Percentiles rank a stretch among this genome's conserved stretches.
Conservation (phyloP, 1,139 yeast genomes). For the Kodamaea derodonti region DNA sequence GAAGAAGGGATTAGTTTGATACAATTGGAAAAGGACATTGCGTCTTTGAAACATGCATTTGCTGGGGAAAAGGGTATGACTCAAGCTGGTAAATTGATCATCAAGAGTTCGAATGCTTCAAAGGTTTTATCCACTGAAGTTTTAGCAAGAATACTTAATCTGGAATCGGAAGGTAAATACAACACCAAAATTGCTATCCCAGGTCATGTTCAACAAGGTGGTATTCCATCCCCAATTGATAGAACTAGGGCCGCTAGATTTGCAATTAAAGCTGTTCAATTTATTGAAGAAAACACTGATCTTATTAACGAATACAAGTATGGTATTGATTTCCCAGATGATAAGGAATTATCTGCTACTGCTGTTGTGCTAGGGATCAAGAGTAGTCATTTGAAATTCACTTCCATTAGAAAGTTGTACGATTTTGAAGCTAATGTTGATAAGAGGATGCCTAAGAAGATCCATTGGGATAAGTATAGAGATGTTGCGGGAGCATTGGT, state of each 20-base stretch:
- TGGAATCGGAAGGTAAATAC: slow-evolving; percentile 61
- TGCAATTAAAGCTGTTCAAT: slow-evolving; percentile 66
- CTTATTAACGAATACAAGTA: slow-evolving; percentile 21
- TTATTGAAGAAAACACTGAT: slow-evolving; percentile 49
- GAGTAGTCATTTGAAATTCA: slow-evolving; percentile 71
- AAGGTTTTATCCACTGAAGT: slow-evolving; percentile 63
- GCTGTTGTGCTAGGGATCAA: slow-evolving; percentile 87
- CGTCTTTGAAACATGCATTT: slow-evolving; percentile 64
- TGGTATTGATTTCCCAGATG: slow-evolving; percentile 31
- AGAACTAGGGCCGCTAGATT: slow-evolving; percentile 68
- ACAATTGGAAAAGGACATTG: slow-evolving; percentile 74
- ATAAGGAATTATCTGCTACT: slow-evolving; percentile 43
- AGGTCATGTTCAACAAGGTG: slow-evolving; percentile 84
- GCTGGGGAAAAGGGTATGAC: slow-evolving; percentile 73
- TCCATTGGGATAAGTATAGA: slow-evolving; percentile 76
- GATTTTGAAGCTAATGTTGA: slow-evolving; percentile 80
- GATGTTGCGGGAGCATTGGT: slow-evolving; percentile 82
- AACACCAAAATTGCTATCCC: slow-evolving; percentile 78
- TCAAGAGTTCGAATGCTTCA: slow-evolving; percentile 68
- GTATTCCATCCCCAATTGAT: slow-evolving; percentile 74
- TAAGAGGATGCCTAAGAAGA: slow-evolving; percentile 82
- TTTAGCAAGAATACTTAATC: slow-evolving; percentile 65
- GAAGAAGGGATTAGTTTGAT: slow-evolving; percentile 76
- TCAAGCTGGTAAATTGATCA: slow-evolving; percentile 71
- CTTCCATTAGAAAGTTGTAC: slow-evolving; percentile 70